Conservation (phyloP, 2,329 filamentous ascomycete genomes). For the Acrocalymma vagum region DNA sequence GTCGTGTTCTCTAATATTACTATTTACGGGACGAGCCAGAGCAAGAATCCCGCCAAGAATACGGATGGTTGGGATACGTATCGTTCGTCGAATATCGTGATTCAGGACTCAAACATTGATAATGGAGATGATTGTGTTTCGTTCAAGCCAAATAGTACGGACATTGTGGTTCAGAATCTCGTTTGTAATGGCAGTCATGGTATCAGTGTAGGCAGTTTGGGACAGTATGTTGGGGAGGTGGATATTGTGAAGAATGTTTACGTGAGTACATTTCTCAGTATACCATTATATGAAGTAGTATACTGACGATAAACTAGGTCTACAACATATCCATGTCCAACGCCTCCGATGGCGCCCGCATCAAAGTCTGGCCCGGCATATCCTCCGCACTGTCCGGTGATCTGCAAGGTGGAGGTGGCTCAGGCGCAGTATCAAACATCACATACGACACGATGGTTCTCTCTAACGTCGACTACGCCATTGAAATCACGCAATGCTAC, state of each 20-base stretch:
- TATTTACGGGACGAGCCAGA: conserved; percentile 64
- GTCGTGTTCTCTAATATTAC: conserved; percentile 70
- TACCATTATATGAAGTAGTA: conserved; percentile 28
- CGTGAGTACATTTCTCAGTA: conserved; percentile 45
- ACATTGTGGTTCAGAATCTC: conserved; percentile 73
- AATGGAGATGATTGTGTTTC: conserved; percentile 77
- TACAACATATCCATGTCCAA: conserved; percentile 50
- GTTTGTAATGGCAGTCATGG: conserved; percentile 75
- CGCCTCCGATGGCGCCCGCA: conserved; percentile 69
- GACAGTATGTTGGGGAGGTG: conserved; percentile 69
- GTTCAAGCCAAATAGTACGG: conserved; percentile 77
- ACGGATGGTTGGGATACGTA: conserved; percentile 72
- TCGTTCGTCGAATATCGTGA: conserved; percentile 67
- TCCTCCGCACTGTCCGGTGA: conserved; percentile 65
- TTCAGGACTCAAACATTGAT: conserved; percentile 71
- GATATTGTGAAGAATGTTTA: conserved; percentile 76
- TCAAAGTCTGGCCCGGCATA: conserved; percentile 76
- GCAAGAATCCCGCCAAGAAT: conserved; percentile 67
- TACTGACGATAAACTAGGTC: conserved; percentile 24
- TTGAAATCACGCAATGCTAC: conserved; percentile 73
- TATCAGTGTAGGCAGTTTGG: conserved; percentile 75
- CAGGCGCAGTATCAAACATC: conserved; percentile 70
- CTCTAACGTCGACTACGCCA: conserved; percentile 70
- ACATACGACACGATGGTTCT: conserved; percentile 71
- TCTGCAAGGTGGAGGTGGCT: conserved; percentile 71